These are phyloP conservation scores for Panus rudis DNA, from an alignment of 768 basidiomycete genomes.

Conservation along the genomic window DNA sequence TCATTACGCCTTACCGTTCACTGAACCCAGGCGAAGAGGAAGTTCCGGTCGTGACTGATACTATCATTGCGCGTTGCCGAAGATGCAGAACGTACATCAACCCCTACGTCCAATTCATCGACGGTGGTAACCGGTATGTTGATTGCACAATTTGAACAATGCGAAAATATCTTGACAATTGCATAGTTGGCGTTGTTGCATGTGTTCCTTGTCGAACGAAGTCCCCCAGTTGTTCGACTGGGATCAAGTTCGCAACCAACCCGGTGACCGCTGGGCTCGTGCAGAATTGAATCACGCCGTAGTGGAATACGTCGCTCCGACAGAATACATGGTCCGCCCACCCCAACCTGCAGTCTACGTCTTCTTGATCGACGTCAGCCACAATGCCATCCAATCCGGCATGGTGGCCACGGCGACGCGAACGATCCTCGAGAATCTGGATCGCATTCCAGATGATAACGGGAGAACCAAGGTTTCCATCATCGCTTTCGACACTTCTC, in stretches of 20 bases:
- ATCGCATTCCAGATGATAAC: constrained; percentile 93
- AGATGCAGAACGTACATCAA: constrained; percentile 97
- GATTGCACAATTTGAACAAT: neutral
- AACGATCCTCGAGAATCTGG: constrained; percentile 91
- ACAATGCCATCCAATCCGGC: constrained; percentile 85
- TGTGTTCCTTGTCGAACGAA: constrained; percentile 98
- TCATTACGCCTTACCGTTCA: constrained; percentile 87
- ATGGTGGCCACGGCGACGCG: constrained; percentile 99
- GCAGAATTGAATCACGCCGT: constrained; percentile 89
- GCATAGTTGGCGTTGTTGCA: constrained; percentile 93
- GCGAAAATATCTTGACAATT: neutral
- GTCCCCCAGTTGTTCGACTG: constrained; percentile 98
- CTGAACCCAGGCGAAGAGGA: constrained; percentile 76
- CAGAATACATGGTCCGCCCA: constrained; percentile 98
- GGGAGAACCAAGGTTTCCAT: constrained; percentile 87
- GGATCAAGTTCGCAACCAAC: constrained; percentile 90
- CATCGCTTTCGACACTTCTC: constrained; percentile 83
- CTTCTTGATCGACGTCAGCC: constrained; percentile 95
- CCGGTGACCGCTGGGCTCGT: constrained; percentile 91
- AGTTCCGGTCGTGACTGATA: constrained; percentile 88
- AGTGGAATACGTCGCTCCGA: constrained; percentile 97
- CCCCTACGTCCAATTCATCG: constrained; percentile 95
- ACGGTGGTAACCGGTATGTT: constrained; percentile 86
- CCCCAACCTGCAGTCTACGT: constrained; percentile 97
- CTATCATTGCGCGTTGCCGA: constrained; percentile 92